Conservation (phyloP, 2,329 filamentous ascomycete species). For the Epichloe scottii region DNA sequence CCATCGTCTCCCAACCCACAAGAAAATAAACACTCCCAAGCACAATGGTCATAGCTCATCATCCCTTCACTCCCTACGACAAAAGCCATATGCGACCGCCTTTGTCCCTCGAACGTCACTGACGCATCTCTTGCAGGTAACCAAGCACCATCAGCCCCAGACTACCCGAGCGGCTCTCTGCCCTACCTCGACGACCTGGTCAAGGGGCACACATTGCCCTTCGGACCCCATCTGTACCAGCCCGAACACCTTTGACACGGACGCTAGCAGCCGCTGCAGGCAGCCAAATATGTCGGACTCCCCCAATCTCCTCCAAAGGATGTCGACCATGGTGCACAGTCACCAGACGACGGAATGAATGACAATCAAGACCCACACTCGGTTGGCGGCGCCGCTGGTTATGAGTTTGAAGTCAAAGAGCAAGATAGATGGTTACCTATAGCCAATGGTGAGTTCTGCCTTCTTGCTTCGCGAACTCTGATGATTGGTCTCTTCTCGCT, state of each 20-base stretch:
- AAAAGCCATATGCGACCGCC: conserved; percentile 15
- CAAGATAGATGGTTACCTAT: conserved; percentile 99
- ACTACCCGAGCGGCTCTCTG: conserved; percentile 26
- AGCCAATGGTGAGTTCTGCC: conserved; percentile 84
- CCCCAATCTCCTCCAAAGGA: conserved; percentile 84
- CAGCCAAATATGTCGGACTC: conserved; percentile 85
- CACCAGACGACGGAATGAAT: conserved; percentile 94
- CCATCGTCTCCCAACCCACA: conserved; percentile 9
- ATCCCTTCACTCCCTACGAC: conserved; percentile 11
- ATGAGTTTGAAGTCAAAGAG: conserved; percentile 98
- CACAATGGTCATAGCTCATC: conserved; percentile 7
- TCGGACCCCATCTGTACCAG: conserved; percentile 38
- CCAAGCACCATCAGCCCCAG: conserved; percentile 21
- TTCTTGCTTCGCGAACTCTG: conserved; percentile 13
- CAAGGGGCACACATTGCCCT: conserved; percentile 44
- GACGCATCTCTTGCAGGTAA: conserved; percentile 43
- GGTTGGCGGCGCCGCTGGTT: conserved; percentile 50
- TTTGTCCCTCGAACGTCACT: conserved; percentile 24
- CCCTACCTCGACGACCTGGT: conserved; percentile 44
- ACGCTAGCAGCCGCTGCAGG: conserved; percentile 52
- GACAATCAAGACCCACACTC: conserved; percentile 68
- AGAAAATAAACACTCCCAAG: conserved; percentile 6
- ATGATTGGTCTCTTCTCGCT: not conserved
- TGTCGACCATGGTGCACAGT: conserved; percentile 86
- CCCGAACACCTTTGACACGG: conserved; percentile 44